Base-by-base conservation (phyloP, 305 asterid genomes). In the Petunia hybrid region DNA sequence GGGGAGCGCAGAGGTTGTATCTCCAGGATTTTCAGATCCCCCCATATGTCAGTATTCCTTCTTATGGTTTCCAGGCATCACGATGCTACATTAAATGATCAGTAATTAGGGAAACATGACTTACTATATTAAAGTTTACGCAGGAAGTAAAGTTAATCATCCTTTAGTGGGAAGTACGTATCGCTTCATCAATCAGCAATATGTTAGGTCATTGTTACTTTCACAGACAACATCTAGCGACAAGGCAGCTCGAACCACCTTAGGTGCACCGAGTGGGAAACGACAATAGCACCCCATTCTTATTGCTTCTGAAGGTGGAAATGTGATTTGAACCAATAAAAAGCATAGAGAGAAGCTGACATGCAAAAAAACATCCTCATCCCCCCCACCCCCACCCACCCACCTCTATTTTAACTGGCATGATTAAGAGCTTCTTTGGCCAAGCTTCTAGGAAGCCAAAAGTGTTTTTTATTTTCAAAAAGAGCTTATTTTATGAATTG, bases 171-270 rank as follows among this genome's bases (percentile, higher is more conserved):
- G 77, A n/a, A 70, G 41, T 46, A 45, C 10, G 59, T 22, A 38
- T 38, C 8, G 59, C 76, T 66, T 16, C 76, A 45, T 69, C 43
- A 69, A 22, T 46, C 14, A 4, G 39, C 31, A 48, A 35, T 70
- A 71, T 35, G 35, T 22, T 43, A 69, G 76, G 22, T 22, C 5
- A 16, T 39, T n/a, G 61, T 46, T 14, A 70, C 60, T 31, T 70
- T 70, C 77, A 70, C 61, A 70, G 61, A 70, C 61, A 61, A 61
- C 3, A 61, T 31, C 40, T 31, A 61, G 66, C 22, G 38, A 61
- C 13, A 60, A 60, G 63, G 2, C n/a, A 79, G 83, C 85, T 83
- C 77, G n/a, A 83, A 79, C 86, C 75, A 75, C 60, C 73, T 74
- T 8, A 63, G 83, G 48, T 77, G 16, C 12, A 80, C 83, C 81